Conservation (phyloP, 2,329 filamentous ascomycete genomes). For the Macrophomina phaseolina region DNA sequence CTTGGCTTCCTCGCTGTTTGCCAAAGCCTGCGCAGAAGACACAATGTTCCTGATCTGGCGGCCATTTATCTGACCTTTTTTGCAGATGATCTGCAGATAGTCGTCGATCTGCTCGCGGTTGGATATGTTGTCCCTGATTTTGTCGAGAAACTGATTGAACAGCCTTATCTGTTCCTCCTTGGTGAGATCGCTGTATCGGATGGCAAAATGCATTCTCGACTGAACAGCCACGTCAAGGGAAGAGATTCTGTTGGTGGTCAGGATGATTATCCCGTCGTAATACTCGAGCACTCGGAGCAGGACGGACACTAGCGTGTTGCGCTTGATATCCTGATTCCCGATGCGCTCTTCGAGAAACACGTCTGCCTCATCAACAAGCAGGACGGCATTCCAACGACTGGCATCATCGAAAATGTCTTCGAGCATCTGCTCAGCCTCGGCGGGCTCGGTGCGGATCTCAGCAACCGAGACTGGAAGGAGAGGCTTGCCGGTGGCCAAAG, state of each 20-base stretch:
- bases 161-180: neutral
- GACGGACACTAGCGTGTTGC: conserved; percentile 37
- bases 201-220: conserved; percentile 42
- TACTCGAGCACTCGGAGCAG: conserved; percentile 50
- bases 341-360: conserved; percentile 39
- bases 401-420: conserved; percentile 51
- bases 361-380: conserved; percentile 59
- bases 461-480: conserved; percentile 57
- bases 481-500: conserved; percentile 57
- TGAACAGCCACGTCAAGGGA: conserved; percentile 38
- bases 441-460: conserved; percentile 52
- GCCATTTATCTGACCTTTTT: no score
- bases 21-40: no score
- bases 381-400: conserved; percentile 56
- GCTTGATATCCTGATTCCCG: conserved; percentile 34
- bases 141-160: neutral
- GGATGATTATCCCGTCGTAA: conserved; percentile 40
- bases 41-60: no score
- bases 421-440: conserved; percentile 53
- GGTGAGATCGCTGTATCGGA: conserved; percentile 37
- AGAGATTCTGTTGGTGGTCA: conserved; percentile 40
- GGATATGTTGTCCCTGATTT: neutral
- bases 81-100: no score
- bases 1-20: no score
- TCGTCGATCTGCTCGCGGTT: no score